These are phyloP conservation scores for Excoecaria cochinchinensis DNA, from an alignment of 345 rosid genomes.

Conservation along the genomic window DNA sequence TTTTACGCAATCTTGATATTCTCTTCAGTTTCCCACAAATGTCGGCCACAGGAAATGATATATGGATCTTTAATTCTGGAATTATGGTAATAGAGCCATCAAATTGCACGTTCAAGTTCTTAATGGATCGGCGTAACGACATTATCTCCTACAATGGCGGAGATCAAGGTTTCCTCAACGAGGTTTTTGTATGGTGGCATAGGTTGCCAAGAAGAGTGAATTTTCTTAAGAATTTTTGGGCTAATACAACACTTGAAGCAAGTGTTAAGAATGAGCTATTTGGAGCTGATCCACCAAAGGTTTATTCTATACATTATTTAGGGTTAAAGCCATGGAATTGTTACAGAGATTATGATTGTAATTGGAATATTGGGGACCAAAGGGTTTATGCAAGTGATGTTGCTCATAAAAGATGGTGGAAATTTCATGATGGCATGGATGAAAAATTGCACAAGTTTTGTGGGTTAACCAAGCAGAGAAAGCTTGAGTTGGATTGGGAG, in stretches of 20 bases:
- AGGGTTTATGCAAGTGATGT: slow-evolving; percentile 86
- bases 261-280: slow-evolving; percentile 70
- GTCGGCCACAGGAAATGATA: slow-evolving; percentile 85
- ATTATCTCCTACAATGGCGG: slow-evolving; percentile 94
- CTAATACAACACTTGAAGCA: slow-evolving; percentile 67
- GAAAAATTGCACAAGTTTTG: slow-evolving; percentile 55
- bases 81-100: slow-evolving; percentile 97
- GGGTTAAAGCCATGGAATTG: slow-evolving; percentile 92
- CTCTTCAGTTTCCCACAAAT: slow-evolving; percentile 84
- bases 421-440: slow-evolving; percentile 68
- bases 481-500: slow-evolving; percentile 74
- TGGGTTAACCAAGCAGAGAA: slow-evolving; percentile 62
- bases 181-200: slow-evolving; percentile 92
- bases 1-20: slow-evolving; percentile 66
- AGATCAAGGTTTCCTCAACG: slow-evolving; percentile 86
- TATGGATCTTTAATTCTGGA: slow-evolving; percentile 84
- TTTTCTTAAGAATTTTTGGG: slow-evolving; percentile 83
- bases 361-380: slow-evolving; percentile 54
- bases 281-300: slow-evolving; percentile 68
- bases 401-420: slow-evolving; percentile 88
- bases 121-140: slow-evolving; percentile 61
- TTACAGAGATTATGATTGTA: slow-evolving; percentile 91
- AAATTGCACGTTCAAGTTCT: slow-evolving; percentile 65
- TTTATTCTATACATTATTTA: slow-evolving; percentile 76
- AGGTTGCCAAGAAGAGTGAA: slow-evolving; percentile 78